These are phyloP conservation scores for Sporothrix pseudoabietina DNA, from an alignment of 2,329 filamentous ascomycete species.

Conservation along the genomic window DNA sequence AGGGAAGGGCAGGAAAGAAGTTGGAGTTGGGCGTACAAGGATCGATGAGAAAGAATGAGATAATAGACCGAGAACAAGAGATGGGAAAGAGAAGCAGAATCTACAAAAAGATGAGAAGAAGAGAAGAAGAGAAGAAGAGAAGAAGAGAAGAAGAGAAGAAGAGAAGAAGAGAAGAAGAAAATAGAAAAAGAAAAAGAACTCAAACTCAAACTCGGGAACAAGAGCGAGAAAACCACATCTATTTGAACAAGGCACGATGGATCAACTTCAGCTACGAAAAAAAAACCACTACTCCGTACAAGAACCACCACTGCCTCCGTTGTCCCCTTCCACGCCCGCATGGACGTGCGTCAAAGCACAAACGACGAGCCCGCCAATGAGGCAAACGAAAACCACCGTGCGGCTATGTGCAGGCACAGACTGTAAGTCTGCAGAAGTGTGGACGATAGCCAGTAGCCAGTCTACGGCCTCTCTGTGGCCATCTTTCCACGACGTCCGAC, in stretches of 20 bases:
- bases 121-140: background rate
- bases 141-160: background rate
- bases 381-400: slow-evolving; percentile 10
- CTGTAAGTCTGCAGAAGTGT: background rate
- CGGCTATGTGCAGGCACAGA: slow-evolving; percentile 9
- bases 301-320: background rate
- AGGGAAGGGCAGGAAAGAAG: background rate
- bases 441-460: background rate
- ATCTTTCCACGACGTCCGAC: slow-evolving; percentile 6
- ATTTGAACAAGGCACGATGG: slow-evolving; percentile 6
- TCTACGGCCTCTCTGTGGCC: background rate
- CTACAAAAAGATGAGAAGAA: background rate
- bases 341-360: slow-evolving; percentile 17
- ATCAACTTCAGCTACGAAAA: background rate
- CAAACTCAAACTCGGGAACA: background rate
- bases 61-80: slow-evolving; percentile 2
- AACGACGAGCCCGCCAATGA: slow-evolving; percentile 9
- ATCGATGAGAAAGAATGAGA: slow-evolving; percentile 13
- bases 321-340: background rate
- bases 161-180: background rate
- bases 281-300: too few relatives aligned
- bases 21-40: background rate
- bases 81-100: background rate
- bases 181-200: background rate
- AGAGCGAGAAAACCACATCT: slow-evolving; percentile 6